Base-by-base conservation (phyloP, 2,329 filamentous ascomycete species). In the Ophiostoma sp. region DNA sequence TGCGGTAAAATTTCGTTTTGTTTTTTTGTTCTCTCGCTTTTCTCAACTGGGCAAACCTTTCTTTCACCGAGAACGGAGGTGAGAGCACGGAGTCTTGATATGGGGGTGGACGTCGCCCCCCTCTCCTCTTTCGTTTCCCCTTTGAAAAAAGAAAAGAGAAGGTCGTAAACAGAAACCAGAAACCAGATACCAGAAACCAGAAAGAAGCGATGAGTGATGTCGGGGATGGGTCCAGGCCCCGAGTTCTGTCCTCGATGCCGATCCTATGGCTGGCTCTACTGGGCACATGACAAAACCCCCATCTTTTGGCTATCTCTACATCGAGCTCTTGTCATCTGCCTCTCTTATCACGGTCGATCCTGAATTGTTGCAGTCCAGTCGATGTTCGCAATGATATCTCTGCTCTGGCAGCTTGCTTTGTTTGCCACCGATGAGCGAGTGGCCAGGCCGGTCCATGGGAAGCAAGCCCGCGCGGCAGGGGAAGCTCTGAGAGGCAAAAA, bases 1-100 rank as follows among this genome's bases (percentile, higher is more conserved):
- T 45, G 61, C 36, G 36, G 61, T 12, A 3, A 28, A 28, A 42
- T 42, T 64, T 64, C 36, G 33, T 28, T 17, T 66, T 25, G 19
- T 2, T 17, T 17, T 45, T 42, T 28, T 15, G 1, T 17, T 15
- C 22, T 28, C 36, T 3, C n/a, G 6, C 25, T 52, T 52, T n/a
- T 52, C 50, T 52, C n/a, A 12, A 52, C 50, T 52, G 50, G n/a
- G 22, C n/a, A 52, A 7, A 9, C 8, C n/a, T 28, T 28, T 3
- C 22, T 6, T 28, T 45, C 61, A 66, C 61, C 61, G 61, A 66
- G 36, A 66, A 28, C 61, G 61, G 61, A 66, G 36, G 42, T 19
- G 36, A 31, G 15, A 66, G 61, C 61, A 25, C 61, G 6, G 12
- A n/a, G 36, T 1, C 28, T 31, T 17, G 36, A 66, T 36, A 66